Conservation (phyloP, 1,284 basidiomycete genomes). For the Trichosporon sp. region DNA sequence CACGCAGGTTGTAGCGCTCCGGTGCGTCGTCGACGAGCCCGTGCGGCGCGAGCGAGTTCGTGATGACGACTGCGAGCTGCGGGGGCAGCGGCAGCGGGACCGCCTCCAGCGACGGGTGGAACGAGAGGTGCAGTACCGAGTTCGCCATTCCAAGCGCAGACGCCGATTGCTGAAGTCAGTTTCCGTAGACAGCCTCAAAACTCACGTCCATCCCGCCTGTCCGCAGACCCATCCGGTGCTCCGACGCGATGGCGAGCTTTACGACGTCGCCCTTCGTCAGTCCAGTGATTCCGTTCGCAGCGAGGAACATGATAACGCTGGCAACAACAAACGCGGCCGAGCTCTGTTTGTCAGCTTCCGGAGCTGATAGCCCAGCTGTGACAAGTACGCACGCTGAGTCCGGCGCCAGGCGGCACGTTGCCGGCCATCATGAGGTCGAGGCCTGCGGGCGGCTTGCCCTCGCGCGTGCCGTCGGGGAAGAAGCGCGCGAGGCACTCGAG, state of each 20-base stretch:
- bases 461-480: slow-evolving; percentile 45
- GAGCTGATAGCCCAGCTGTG: not conserved
- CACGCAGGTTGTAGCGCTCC: slow-evolving; percentile 76
- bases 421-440: slow-evolving; percentile 72
- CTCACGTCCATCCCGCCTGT: slow-evolving; percentile 55
- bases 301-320: slow-evolving; percentile 70
- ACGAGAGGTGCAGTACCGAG: slow-evolving; percentile 71
- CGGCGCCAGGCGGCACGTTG: slow-evolving; percentile 73
- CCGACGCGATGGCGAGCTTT: slow-evolving; percentile 71
- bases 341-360: slow-evolving; percentile 21
- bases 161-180: slow-evolving; percentile 61
- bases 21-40: slow-evolving; percentile 74
- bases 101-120: slow-evolving; percentile 68
- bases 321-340: slow-evolving; percentile 76
- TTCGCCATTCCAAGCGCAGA: slow-evolving; percentile 67
- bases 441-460: slow-evolving; percentile 56
- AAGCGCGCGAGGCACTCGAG: slow-evolving; percentile 29
- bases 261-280: slow-evolving; percentile 67
- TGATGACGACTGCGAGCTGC: slow-evolving; percentile 63
- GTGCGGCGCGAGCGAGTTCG: slow-evolving; percentile 77
- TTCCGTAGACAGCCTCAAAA: slow-evolving; percentile 1
- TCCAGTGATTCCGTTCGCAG: slow-evolving; percentile 59
- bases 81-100: slow-evolving; percentile 53
- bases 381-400: slow-evolving; percentile 64
- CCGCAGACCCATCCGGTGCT: slow-evolving; percentile 66